Conservation (phyloP, 805 yeast genomes). For the Yarrowia divulgata region DNA sequence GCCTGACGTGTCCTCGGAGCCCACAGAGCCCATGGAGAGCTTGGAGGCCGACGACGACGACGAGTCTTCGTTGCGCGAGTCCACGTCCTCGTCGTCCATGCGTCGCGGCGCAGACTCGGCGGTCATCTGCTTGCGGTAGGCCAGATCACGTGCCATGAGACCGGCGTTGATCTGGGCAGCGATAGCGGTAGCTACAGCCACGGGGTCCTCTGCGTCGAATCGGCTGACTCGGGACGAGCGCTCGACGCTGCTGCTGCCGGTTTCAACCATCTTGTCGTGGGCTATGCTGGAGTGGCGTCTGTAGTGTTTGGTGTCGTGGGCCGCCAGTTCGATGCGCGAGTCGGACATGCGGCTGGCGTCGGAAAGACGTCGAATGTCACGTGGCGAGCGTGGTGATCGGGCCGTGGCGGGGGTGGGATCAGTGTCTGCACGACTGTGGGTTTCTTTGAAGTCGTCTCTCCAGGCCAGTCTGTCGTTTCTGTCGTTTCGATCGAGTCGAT, state of each 20-base stretch:
- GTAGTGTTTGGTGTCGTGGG: too few species aligned
- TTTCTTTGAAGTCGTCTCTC: background rate
- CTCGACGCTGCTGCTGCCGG: background rate
- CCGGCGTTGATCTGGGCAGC: constrained; percentile 51
- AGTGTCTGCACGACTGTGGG: too few species aligned
- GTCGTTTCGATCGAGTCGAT: background rate
- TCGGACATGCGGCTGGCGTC: constrained; percentile 7
- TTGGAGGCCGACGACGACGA: background rate
- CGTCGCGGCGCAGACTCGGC: background rate
- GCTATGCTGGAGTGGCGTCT: constrained; percentile 9
- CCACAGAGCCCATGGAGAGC: background rate
- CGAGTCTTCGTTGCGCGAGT: constrained; percentile 16
- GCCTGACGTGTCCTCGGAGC: background rate
- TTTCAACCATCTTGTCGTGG: background rate
- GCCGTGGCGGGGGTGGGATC: too few species aligned
- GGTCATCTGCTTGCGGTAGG: constrained; percentile 19
- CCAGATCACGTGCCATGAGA: constrained; percentile 39
- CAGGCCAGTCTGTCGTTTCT: too few species aligned
- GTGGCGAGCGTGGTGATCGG: constrained; percentile 15
- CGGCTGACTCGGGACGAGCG: background rate
- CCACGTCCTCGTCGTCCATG: constrained; percentile 13
- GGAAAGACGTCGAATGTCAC: constrained; percentile 12
- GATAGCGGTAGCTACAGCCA: constrained; percentile 48
- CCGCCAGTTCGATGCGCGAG: background rate
- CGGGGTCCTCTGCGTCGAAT: constrained; percentile 44